Base-by-base conservation (phyloP, 768 basidiomycete genomes). In the Chiua virens region DNA sequence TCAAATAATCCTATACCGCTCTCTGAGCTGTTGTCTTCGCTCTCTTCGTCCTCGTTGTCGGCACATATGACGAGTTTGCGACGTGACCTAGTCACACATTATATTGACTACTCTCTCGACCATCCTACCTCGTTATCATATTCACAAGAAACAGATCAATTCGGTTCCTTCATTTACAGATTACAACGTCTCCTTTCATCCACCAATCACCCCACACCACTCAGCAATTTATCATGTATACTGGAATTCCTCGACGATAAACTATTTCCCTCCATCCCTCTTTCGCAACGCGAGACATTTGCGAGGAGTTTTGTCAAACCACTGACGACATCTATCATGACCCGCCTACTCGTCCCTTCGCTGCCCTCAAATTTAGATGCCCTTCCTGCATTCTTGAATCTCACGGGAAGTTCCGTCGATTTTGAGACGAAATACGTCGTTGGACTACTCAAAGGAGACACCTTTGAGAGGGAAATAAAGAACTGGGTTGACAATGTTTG, bases 401-500 rank as follows among this genome's bases (percentile, higher is more conserved):
- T 87, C 11, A 68, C 85, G 1, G 58, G 73, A 20, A 68, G 72
- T n/a, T 84, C 87, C 7, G 82, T 87, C 5, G 64, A 69, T 3
- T 87, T 93, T 38, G 93, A 96, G 71, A 71, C 75, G 11, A 68
- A 72, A 32, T 78, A 79, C 45, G 60, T 88, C 15, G 59, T 78
- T 14, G 66, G 66, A 14, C 57, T 85, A 51, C 71, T 88, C 15
- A 77, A 77, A 14, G 78, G 75, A 47, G 77, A 75, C 20, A 49
- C 56, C 13, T 69, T 70, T 6, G 82, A 85, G 40, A 72, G 72
- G 22, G 71, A 82, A 8, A 79, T 95, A 49, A 78, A 80, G 60
- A 60, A 69, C 7, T 96, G 93, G 89, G 79, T 78, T 4, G 78
- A 85, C 43, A 79, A 81, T 5, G 76, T 90, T 11, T 78, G 81